Conservation (phyloP, 2,329 filamentous ascomycete genomes). For the Tolypocladium album region DNA sequence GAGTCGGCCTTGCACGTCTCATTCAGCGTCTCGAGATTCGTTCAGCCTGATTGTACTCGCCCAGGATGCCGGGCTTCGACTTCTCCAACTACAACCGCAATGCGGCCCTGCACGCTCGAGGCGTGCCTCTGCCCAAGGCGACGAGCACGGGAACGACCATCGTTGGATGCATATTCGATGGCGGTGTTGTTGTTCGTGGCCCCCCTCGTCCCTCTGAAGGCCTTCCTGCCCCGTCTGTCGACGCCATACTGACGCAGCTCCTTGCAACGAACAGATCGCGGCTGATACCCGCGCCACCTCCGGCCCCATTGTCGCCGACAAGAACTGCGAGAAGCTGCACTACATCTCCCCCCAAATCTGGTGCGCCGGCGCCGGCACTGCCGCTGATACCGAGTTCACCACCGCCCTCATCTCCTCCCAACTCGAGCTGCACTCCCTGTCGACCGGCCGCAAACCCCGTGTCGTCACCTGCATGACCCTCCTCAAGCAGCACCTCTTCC, state of each 20-base stretch:
- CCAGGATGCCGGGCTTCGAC: conserved; percentile 89
- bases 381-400: conserved; percentile 97
- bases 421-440: conserved; percentile 93
- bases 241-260: not conserved
- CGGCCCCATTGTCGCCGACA: conserved; percentile 97
- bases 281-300: conserved; percentile 96
- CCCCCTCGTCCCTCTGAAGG: not conserved
- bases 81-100: conserved; percentile 99
- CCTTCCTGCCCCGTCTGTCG: not conserved
- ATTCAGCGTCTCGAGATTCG: not conserved
- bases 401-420: conserved; percentile 97
- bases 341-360: conserved; percentile 98
- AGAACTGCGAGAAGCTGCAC: conserved; percentile 99
- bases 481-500: conserved; percentile 98
- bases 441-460: conserved; percentile 89
- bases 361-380: conserved; percentile 96
- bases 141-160: conserved; percentile 99
- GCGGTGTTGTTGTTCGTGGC: conserved; percentile 75
- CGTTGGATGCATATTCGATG: conserved; percentile 92
- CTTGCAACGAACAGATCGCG: conserved; percentile 56
- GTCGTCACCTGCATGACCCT: conserved; percentile 99
- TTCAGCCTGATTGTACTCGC: not conserved
- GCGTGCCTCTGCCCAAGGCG: conserved; percentile 90
- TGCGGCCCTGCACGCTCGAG: conserved; percentile 84
- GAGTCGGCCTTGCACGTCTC: conserved; percentile 1